Base-by-base conservation (phyloP, 176 grass and related monocot species). In the Ensete ventricosum region DNA sequence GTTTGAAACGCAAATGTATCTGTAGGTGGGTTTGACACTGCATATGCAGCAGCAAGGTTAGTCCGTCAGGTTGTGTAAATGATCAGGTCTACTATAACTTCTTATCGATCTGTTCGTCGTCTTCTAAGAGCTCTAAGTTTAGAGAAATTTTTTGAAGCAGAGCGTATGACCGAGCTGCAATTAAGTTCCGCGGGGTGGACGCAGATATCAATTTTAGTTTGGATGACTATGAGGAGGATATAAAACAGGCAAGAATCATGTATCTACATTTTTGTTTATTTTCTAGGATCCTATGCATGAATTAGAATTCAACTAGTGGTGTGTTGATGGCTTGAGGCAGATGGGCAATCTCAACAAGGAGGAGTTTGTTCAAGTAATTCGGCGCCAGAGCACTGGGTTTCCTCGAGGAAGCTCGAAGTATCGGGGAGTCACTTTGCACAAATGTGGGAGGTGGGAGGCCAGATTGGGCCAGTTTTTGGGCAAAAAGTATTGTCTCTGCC, bases 391-490 rank as follows among this genome's bases (percentile, higher is more conserved):
- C 53, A 74, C 54, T 55, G 51, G 72, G 22, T 57, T 54, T 74
- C 72, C 72, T 16, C 20, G 72, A 58, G 72, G 72, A 58, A 74
- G 72, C 72, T 74, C 72, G 23, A 74, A 55, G 5, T 74, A 57
- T 9, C 55, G 72, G 25, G 72, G 72, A 48, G 72, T 74, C 11
- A 74, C 72, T 20, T 74, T 74, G 72, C 72, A 74, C 72, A 74
- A 74, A 57, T 74, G 72, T 57, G 72, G 72, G 50, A 74, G 51
- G 19, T 74, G 72, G 72, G 72, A 74, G 17, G 72, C 72, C 27
- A 74, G 72, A 74, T 59, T 74, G 72, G 72, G 72, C 53, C 72
- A 74, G 24, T 74, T 74, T 24, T 9, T 74, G 54, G 72, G 72
- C 11, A 74, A 74, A 34, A 74, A 74, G 72, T 74, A 74, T 58